Evolutionary conservation across 2,329 filamentous ascomycete species (phyloP), one percentile per base, ranked within the genome.

Genomic region (Botryosphaeria dothidea): DNA sequence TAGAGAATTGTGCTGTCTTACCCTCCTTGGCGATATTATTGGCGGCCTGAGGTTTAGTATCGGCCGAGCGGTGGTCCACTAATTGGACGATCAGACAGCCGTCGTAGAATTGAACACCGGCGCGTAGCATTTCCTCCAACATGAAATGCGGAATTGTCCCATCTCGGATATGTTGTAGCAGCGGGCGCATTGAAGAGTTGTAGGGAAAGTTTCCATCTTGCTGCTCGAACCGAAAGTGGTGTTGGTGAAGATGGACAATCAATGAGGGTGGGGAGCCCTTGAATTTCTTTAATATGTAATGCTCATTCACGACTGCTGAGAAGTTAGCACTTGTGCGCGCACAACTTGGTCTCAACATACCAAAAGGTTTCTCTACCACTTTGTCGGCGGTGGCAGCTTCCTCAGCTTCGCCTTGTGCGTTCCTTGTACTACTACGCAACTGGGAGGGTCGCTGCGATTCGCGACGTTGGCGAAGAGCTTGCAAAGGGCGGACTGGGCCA

Each of bases 121-220:
- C 83, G 54, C 87, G 84, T 29, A 88, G 84, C 63, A 99, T 86
- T 69, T 94, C 90, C 54, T 90, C 88, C 11, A 98, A 81, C 74
- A 98, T 87, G 70, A 97, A 93, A 77, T 97, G 93, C 0, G 95
- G 95, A 38, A 99, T 83, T 0, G 92, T 96, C 65, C 90, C 87
- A 46, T 81, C 82, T 69, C 85, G 85, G 51, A 98, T 78, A 76
- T 97, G 93, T 69, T 96, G 88, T 41, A 97, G 82, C 57, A 92
- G 82, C 70, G 92, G 79, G 71, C 86, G 88, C 93, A 98, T 97
- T 25, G 95, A 93, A 21, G 93, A 97, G 72, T 92, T 92, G 78
- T 98, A 98, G 4, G 87, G 85, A 71, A 97, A 97, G 74, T 91
- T 94, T 73, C 93, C 92, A 77, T 97, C 93, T 78, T 97, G 94